A percentile compares a stretch with the other conserved stretches of the same genome.
Conservation (phyloP, 192 early-diverging fungal genomes). For the Backusella australiensis region DNA sequence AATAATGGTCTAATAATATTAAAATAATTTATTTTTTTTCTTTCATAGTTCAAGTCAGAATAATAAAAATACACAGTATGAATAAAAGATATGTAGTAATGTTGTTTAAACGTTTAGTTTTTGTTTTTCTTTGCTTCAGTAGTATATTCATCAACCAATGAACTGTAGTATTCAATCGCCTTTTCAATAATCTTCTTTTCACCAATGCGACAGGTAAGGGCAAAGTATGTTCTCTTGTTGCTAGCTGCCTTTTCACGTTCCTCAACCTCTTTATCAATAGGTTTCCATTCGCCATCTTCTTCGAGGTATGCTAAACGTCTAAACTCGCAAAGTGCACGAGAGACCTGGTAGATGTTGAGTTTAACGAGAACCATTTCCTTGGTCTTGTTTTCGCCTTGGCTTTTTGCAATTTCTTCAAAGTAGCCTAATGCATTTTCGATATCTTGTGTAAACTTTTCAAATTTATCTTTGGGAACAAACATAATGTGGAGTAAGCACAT, state of each 20-base stretch:
- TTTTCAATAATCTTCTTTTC: slow-evolving; percentile 33
- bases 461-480: slow-evolving; percentile 48
- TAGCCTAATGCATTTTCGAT: slow-evolving; percentile 44
- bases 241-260: slow-evolving; percentile 18
- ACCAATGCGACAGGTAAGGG: slow-evolving; percentile 32
- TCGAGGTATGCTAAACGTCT: slow-evolving; percentile 18
- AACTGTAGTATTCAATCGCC: slow-evolving; percentile 21
- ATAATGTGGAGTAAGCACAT: slow-evolving; percentile 56
- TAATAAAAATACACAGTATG: not conserved
- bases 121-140: slow-evolving; percentile 5
- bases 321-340: slow-evolving; percentile 12
- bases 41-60: not conserved
- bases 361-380: slow-evolving; percentile 20
- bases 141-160: slow-evolving; percentile 10
- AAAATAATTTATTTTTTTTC: not conserved
- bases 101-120: not conserved
- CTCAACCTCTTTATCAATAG: slow-evolving; percentile 12
- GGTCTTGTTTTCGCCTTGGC: slow-evolving; percentile 7
- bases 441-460: slow-evolving; percentile 42
- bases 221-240: slow-evolving; percentile 22
- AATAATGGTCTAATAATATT: not conserved
- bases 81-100: not conserved
- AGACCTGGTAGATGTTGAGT: slow-evolving; percentile 28
- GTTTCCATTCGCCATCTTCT: slow-evolving; percentile 2
- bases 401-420: slow-evolving; percentile 37